Base-by-base conservation (phyloP, 345 rosid genomes). In the Capsella bursapastoris region DNA sequence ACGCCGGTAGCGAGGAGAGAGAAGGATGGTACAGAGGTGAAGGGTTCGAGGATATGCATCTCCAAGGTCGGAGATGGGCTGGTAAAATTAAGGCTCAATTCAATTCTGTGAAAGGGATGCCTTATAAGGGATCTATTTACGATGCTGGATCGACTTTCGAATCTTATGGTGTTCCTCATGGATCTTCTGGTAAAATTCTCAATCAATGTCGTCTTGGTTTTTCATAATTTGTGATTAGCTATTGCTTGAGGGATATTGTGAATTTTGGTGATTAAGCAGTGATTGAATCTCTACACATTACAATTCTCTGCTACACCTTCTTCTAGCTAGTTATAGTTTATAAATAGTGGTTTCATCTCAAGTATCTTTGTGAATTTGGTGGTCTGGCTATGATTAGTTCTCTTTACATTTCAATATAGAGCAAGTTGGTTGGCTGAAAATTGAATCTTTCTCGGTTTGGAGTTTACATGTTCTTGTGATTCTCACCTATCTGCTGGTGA, bases 11-110 rank as follows among this genome's bases (percentile, higher is more conserved):
- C 35, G 95, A 93, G 76, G 92, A 86, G 53, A 74, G 89, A 44
- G 96, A 93, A 78, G 97, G 97, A 16, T 90, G 98, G 98, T 90
- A 80, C 70, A 81, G 53, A 48, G 96, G 87, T 5, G 85, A 84
- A 16, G 97, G 98, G 41, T 89, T 71, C 32, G 96, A 89, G 69
- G 70, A 55, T 28, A 93, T 90, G 98, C 84, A 89, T 81, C 65
- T 90, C 70, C 96, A 90, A 82, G 92, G 87, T 60, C 81, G 94
- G 80, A 86, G 89, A 68, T 93, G 96, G 98, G 90, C 83, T 32
- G 98, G 97, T 27, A 66, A 68, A 56, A 84, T 88, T 5, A 88
- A 75, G 75, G 86, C 51, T 51, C 71, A 22, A 43, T 86, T 88
- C 50, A 78, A 87, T 78, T 37, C 74, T 29, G 63, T 38, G 7